phyloP scores from a whole-genome alignment of 2,329 filamentous ascomycete genomes.

The Chalaropsis thielavioides region DNA sequence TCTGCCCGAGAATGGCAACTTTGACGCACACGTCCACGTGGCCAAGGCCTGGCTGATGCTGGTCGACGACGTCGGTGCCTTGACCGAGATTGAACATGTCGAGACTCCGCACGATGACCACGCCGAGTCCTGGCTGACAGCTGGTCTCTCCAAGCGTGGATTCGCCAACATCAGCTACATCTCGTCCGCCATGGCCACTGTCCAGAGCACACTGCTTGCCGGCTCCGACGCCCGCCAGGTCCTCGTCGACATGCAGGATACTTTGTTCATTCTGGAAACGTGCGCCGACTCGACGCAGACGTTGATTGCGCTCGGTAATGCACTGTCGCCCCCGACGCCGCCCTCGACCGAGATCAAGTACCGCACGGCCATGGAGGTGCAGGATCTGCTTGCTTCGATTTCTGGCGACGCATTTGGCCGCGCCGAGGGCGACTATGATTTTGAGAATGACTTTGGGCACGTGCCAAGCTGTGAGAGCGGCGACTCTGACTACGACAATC shows the following conservation, averaged over 20 bases:
- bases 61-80: conserved; percentile 49
- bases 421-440: conserved; percentile 46
- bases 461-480: conserved; percentile 35
- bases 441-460: conserved; percentile 47
- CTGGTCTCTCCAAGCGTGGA: conserved; percentile 44
- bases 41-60: conserved; percentile 72
- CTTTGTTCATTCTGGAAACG: conserved; percentile 79
- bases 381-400: conserved; percentile 82
- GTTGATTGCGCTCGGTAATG: conserved; percentile 62
- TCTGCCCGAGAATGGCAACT: conserved; percentile 49
- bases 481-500: conserved; percentile 23
- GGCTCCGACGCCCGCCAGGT: conserved; percentile 47
- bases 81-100: conserved; percentile 23
- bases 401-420: conserved; percentile 67
- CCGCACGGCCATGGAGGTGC: conserved; percentile 69
- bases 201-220: conserved; percentile 44
- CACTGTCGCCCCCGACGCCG: conserved; percentile 66
- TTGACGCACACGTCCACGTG: conserved; percentile 51
- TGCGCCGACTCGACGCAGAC: conserved; percentile 97
- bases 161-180: conserved; percentile 81
- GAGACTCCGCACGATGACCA: conserved; percentile 2
- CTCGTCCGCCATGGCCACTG: conserved; percentile 57
- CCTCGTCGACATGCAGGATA: conserved; percentile 69
- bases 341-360: conserved; percentile 76
- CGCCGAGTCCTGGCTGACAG: conserved; percentile 34